A percentile compares a stretch with the other conserved stretches of the same genome.
Conservation (phyloP, 306 rosid species). For the Oxytropis ochrocephala region DNA sequence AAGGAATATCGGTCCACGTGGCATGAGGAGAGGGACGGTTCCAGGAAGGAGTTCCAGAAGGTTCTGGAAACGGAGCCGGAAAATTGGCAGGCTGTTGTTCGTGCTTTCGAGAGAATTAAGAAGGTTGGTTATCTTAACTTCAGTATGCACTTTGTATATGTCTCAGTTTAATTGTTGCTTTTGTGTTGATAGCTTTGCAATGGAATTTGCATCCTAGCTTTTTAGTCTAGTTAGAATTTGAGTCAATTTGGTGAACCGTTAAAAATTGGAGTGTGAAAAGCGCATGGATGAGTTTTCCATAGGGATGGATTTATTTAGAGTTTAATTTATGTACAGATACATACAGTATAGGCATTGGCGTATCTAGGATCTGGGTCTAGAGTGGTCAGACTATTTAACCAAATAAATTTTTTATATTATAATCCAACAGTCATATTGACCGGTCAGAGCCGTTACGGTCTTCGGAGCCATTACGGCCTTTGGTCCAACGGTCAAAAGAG, state of each 20-base stretch:
- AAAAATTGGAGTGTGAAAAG: not conserved
- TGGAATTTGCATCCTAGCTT: not conserved
- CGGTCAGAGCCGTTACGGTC: too few species aligned
- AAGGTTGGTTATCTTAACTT: constrained; percentile 48
- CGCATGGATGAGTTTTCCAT: not conserved
- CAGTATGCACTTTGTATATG: not conserved
- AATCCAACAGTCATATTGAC: too few species aligned
- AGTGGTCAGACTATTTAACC: too few species aligned
- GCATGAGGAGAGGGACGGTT: constrained; percentile 77
- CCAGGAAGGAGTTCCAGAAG: constrained; percentile 50
- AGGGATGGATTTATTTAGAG: not conserved
- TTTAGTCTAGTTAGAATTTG: not conserved
- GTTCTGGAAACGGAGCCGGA: constrained; percentile 77
- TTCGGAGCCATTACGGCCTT: too few species aligned
- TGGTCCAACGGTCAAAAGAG: too few species aligned
- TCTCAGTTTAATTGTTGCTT: not conserved
- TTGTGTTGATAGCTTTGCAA: not conserved
- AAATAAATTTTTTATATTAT: too few species aligned
- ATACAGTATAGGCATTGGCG: too few species aligned
- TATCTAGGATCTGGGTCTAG: too few species aligned
- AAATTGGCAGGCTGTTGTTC: constrained; percentile 90
- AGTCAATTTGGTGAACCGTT: not conserved
- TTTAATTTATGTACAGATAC: too few species aligned
- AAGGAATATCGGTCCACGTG: constrained; percentile 54
- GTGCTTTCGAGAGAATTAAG: constrained; percentile 55